A percentile compares a stretch with the other conserved stretches of the same genome.
Evolutionary conservation across 352 stramenopile species (phyloP).

Genomic region (Lagenidium sp.): DNA sequence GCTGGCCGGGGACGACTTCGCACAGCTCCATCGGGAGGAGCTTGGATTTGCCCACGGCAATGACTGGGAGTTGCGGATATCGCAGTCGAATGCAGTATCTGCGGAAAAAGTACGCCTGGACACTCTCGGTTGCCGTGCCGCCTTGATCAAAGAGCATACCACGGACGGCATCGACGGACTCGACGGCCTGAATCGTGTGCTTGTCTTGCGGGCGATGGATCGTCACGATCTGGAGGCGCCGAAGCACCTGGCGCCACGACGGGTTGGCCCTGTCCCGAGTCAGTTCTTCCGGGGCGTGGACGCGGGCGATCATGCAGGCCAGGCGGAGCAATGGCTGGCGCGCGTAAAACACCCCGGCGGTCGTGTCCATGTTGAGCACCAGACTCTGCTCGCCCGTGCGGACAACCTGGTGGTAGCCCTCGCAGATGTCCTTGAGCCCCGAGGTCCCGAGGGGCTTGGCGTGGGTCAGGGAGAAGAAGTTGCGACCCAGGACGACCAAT

Average conservation of each 20-base stretch:
- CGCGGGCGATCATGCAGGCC: background rate
- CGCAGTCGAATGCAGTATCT: conserved; percentile 3
- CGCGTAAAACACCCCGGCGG: conserved; percentile 6
- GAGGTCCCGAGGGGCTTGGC: background rate
- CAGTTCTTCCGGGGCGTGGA: background rate
- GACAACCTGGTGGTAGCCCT: conserved; percentile 2
- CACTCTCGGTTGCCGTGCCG: too few species aligned
- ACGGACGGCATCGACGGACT: background rate
- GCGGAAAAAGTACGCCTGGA: conserved; percentile 1
- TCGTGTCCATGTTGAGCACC: conserved; percentile 7
- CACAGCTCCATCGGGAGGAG: conserved; percentile 10
- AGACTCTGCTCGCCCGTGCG: background rate
- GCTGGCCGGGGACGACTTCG: conserved; percentile 5
- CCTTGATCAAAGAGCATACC: conserved; percentile 5
- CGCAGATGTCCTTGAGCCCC: conserved; percentile 1
- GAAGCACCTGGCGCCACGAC: background rate
- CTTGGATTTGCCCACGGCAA: conserved; percentile 3
- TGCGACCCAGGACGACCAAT: background rate
- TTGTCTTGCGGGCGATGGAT: conserved; percentile 1
- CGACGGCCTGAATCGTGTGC: conserved; percentile 4
- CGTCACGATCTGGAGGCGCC: background rate
- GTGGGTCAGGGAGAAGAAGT: background rate
- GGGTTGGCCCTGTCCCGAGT: background rate
- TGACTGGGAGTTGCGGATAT: conserved; percentile 4
- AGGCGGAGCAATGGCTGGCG: conserved; percentile 1